Conservation (phyloP, 179 eudicot species). For the Beta macrorhiza region DNA sequence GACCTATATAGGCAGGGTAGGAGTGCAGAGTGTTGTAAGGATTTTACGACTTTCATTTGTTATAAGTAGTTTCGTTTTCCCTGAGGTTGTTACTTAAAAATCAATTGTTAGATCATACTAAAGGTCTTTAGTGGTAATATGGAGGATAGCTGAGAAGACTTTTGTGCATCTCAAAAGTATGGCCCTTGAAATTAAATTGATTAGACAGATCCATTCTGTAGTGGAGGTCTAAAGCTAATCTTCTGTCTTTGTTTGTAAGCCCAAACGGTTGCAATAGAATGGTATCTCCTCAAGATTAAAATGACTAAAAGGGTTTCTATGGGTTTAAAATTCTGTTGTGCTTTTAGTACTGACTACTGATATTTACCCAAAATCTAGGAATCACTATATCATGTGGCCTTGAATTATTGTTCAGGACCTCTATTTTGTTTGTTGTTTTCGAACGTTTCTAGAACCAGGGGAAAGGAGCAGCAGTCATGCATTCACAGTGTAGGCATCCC, state of each 20-base stretch:
- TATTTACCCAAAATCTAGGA: neutral
- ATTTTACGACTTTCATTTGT: neutral
- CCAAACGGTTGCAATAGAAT: neutral
- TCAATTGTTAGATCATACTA: no score
- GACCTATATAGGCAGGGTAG: neutral
- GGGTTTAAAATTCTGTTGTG: neutral
- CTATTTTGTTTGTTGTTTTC: neutral
- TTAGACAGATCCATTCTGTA: neutral
- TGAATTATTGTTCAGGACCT: neutral
- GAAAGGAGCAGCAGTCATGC: neutral
- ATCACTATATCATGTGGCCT: neutral
- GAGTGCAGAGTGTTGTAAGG: neutral
- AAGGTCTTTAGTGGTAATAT: no score
- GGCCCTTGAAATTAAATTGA: no score
- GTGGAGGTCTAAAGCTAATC: neutral
- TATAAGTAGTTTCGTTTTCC: neutral
- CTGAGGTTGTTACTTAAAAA: neutral
- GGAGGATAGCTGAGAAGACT: no score
- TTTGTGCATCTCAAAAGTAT: no score
- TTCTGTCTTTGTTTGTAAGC: neutral
- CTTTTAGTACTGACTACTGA: neutral
- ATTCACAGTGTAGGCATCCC: neutral
- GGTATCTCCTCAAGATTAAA: neutral
- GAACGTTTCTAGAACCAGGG: neutral
- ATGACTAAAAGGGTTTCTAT: neutral